Base-by-base conservation (phyloP, 352 stramenopile species). In the Phytophthora pluvialis region DNA sequence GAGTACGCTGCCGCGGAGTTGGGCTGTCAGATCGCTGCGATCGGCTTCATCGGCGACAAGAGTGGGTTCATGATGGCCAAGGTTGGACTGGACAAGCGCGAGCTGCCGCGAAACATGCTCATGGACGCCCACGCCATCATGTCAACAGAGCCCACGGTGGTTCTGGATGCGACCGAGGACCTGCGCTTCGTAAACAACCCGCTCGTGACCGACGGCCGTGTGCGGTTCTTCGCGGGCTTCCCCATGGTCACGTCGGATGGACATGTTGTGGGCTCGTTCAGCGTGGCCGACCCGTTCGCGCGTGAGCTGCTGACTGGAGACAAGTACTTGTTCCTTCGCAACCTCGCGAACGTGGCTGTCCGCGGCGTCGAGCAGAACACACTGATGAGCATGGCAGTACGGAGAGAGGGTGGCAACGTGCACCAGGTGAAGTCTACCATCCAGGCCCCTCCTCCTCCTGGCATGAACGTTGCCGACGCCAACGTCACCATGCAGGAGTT, bases 11-110 rank as follows among this genome's bases (percentile, higher is more conserved):
- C 86, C 3, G 86, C 87, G 13, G 85, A 92, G 65, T 75, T 91
- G 68, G 83, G 83, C 46, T 95, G 87, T 68, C 82, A 90, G 72
- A 89, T 91, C 43, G 83, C 87, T 0, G 80, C 80, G n/a, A 84
- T 94, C 38, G 91, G 83, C 70, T 91, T 94, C 54, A 88, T 94
- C 18, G 87, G 87, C 25, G 87, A 94, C 73, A 95, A 93, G 75
- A 93, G 79, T 46, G 83, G 83, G 13, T 95, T 94, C 61, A 53
- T 95, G 7, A 90, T 94, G 79, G 78, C 87, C n/a, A 89, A 84
- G 38, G 71, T 94, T 4, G 85, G 87, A 1, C 54, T 93, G 18
- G 85, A 89, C 4, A 91, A 93, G 70, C 82, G 79, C 35, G 87
- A 95, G 63, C 47, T 95, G 53, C 74, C 85, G 12, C 87, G 87